These are phyloP conservation scores for Phaseolus lunatus DNA, from an alignment of 306 rosid genomes.

Conservation along the genomic window DNA sequence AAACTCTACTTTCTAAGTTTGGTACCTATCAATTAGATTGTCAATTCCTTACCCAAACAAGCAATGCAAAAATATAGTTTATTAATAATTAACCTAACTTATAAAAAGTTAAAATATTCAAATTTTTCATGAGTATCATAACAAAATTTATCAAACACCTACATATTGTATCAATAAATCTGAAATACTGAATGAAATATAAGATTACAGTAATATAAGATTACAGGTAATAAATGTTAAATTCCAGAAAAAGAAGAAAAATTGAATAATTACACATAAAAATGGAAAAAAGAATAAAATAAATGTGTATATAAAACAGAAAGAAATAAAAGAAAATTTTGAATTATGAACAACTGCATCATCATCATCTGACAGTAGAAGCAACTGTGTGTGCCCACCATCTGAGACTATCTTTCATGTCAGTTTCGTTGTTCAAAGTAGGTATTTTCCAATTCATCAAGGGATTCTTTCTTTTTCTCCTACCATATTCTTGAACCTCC, in stretches of 20 bases:
- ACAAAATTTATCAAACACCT: conserved; percentile 5
- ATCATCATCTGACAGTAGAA: conserved; percentile 75
- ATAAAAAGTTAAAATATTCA: background rate
- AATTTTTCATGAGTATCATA: background rate
- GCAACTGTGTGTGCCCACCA: conserved; percentile 96
- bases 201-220: too few species aligned
- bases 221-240: conserved; percentile 23
- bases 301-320: background rate
- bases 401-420: conserved; percentile 73
- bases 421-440: conserved; percentile 59
- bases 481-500: conserved; percentile 54
- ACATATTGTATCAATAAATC: background rate
- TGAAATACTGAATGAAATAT: too few species aligned
- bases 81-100: background rate
- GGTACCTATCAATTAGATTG: background rate
- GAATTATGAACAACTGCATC: conserved; percentile 36
- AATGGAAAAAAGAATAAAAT: background rate
- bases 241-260: conserved; percentile 1
- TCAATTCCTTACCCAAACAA: conserved; percentile 19
- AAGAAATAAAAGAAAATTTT: background rate
- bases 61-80: conserved; percentile 1
- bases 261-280: conserved; percentile 17
- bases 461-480: conserved; percentile 55
- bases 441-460: conserved; percentile 78
- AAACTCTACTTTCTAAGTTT: background rate